phyloP scores from a whole-genome alignment of 1,284 basidiomycete species.

The Filobasidium uniguttulatum region DNA sequence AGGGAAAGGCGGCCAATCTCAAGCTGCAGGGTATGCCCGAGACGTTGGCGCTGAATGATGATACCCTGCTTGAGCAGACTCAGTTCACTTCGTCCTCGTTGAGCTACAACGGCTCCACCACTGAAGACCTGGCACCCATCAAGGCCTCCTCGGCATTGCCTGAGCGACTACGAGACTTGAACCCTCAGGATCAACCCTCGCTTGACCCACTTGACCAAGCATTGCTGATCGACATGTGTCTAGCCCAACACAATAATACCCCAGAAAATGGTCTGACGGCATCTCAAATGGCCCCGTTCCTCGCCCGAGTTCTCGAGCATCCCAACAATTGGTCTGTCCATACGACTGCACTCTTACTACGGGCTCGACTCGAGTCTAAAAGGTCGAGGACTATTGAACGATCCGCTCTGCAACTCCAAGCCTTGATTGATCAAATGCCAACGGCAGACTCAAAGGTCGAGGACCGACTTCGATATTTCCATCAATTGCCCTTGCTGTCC shows the following conservation, averaged over 20 bases:
- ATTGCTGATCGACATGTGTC: conserved; percentile 73
- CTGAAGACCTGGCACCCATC: conserved; percentile 3
- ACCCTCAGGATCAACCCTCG: conserved; percentile 70
- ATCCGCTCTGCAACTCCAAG: conserved; percentile 74
- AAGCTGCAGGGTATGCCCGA: conserved; percentile 48
- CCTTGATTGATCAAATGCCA: conserved; percentile 88
- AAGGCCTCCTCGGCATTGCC: conserved; percentile 31
- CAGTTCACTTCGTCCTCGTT: conserved; percentile 61
- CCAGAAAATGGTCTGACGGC: conserved; percentile 72
- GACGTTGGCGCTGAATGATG: conserved; percentile 77
- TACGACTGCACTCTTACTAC: conserved; percentile 81
- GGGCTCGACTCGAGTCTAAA: conserved; percentile 70
- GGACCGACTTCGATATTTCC: conserved; percentile 65
- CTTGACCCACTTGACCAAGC: conserved; percentile 83
- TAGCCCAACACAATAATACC: conserved; percentile 76
- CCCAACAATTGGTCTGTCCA: conserved; percentile 87
- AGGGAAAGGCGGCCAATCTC: conserved; percentile 19
- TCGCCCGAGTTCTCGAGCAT: conserved; percentile 68
- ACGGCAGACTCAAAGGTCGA: conserved; percentile 49
- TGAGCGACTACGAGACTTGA: conserved; percentile 43
- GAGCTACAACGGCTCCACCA: conserved; percentile 26
- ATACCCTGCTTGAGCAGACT: conserved; percentile 89
- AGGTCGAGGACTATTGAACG: conserved; percentile 83
- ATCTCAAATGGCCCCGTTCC: conserved; percentile 81
- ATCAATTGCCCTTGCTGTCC: conserved; percentile 64